phyloP scores from a whole-genome alignment of 768 basidiomycete species.

The Clathrus columnatus region DNA sequence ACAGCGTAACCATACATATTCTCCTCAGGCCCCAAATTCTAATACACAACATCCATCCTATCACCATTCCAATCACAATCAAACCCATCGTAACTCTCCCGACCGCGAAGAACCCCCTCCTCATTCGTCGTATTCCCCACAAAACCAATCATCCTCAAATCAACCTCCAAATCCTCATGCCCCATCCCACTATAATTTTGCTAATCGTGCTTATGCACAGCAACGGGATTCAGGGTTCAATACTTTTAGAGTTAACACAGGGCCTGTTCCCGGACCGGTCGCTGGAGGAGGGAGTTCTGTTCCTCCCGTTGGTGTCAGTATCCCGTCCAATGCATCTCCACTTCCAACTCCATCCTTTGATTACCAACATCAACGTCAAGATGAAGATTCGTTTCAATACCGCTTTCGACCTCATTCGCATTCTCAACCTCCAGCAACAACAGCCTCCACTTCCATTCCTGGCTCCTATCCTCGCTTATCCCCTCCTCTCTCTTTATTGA shows the following conservation, averaged over 20 bases:
- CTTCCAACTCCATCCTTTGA: background rate
- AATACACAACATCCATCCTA: background rate
- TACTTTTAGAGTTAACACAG: conserved; percentile 5
- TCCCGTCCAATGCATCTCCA: background rate
- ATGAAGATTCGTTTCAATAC: background rate
- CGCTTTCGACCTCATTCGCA: background rate
- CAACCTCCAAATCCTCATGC: background rate
- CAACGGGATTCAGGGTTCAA: conserved; percentile 7
- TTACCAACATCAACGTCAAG: background rate
- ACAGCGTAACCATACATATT: background rate
- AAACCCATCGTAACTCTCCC: background rate
- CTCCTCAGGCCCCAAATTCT: background rate
- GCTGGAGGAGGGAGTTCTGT: background rate
- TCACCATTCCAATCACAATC: background rate
- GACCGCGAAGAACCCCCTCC: background rate
- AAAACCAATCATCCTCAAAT: background rate
- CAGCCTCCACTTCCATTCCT: background rate
- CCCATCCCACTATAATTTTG: conserved; percentile 10
- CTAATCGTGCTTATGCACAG: conserved; percentile 8
- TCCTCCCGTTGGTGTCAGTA: background rate
- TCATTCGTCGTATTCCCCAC: background rate
- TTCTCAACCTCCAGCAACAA: background rate
- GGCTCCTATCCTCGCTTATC: background rate
- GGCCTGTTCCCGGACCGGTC: background rate
- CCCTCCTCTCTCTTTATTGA: background rate